Evolutionary conservation across 306 rosid genomes (phyloP), one percentile per base, ranked within the genome.

Genomic region (Medicago truncatula): DNA sequence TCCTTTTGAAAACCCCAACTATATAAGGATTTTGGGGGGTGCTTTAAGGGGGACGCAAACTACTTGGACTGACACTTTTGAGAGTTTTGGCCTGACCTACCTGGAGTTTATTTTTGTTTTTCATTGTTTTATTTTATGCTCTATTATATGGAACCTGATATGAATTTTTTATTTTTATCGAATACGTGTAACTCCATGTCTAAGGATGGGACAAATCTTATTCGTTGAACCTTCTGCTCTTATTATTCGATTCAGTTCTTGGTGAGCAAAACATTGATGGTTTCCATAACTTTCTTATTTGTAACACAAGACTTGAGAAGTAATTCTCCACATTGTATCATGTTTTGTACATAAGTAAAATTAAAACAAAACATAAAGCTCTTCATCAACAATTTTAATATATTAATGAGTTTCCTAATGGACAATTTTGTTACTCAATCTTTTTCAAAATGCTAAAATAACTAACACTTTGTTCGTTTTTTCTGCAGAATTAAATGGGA

Each of bases 281-380:
- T 23, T 28, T 56, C 49, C 49, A 20, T 74, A 40, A 72, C 68
- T 70, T 16, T 15, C 40, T 14, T 21, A 57, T 73, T 67, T 43
- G 54, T 47, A 31, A 50, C 59, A n/a, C 31, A 70, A 43, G 69
- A 68, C 31, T 56, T 53, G 28, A 13, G 23, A 76, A 61, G 61
- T 58, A 18, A 62, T 41, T 81, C 36, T 76, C 78, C 15, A 62
- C 39, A 18, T 50, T 40, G 54, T 46, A 62, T 79, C 54, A 6
- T 21, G 50, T 56, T 56, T 20, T 9, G 7, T 31, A 38, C 43
- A 60, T 40, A 6, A 16, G 43, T 6, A 28, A 31, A 54, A 21
- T 28, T 15, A 20, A 68, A 18, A 49, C 38, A 53, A n/a, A 58
- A 63, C 21, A 47, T 52, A 49, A 28, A 18, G 25, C 2, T 39